Percentiles rank a stretch among this genome's conserved stretches.
These are phyloP conservation scores for Cephalotrichum gorgonifer DNA, from an alignment of 2,329 filamentous ascomycete genomes.

Conservation along the genomic window DNA sequence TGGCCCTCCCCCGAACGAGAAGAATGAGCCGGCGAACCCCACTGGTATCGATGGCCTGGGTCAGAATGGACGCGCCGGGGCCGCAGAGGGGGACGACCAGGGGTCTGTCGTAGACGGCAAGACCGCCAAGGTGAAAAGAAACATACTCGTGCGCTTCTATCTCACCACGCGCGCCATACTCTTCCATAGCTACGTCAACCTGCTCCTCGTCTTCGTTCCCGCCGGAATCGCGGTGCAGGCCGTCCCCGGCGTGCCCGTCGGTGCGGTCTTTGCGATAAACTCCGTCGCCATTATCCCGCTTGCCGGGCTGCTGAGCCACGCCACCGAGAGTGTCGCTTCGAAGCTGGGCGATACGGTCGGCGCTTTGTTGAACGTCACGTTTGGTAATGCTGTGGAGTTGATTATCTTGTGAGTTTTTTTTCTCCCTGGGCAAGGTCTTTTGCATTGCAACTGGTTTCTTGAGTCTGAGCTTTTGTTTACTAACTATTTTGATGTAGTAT, in stretches of 20 bases:
- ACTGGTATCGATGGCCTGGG: too few species aligned
- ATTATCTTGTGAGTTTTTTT: conserved; percentile 56
- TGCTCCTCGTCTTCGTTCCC: conserved; percentile 68
- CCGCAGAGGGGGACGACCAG: not conserved
- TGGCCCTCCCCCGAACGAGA: not conserved
- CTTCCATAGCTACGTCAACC: conserved; percentile 67
- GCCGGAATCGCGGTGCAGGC: conserved; percentile 59
- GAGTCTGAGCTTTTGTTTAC: not conserved
- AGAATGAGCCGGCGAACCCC: not conserved
- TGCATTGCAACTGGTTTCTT: too few species aligned
- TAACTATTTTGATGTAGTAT: conserved; percentile 28
- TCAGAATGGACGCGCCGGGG: not conserved
- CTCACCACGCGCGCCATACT: conserved; percentile 45
- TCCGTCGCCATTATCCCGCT: conserved; percentile 66
- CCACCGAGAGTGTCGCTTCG: conserved; percentile 64
- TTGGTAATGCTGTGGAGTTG: conserved; percentile 70
- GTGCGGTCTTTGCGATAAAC: conserved; percentile 62
- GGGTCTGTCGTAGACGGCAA: not conserved
- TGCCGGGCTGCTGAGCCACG: conserved; percentile 60
- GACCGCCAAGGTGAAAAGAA: not conserved
- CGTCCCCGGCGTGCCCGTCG: conserved; percentile 41
- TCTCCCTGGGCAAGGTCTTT: not conserved
- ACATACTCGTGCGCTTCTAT: not conserved
- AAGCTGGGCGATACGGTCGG: conserved; percentile 64
- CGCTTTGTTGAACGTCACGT: conserved; percentile 65